phyloP scores from a whole-genome alignment of 2,329 filamentous ascomycete genomes.

The Penicillium brasilianum region DNA sequence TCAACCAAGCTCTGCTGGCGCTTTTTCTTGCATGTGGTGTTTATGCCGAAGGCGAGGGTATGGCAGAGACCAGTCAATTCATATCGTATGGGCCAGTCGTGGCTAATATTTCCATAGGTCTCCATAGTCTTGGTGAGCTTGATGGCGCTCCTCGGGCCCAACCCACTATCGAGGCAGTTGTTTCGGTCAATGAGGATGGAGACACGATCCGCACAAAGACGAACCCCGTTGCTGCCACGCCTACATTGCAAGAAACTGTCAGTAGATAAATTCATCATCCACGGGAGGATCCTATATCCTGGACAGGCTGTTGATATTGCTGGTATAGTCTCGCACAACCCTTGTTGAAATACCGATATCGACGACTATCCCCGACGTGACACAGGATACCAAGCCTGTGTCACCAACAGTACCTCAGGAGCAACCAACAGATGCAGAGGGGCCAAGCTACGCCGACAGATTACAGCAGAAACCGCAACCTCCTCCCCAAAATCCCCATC shows the following conservation, averaged over 20 bases:
- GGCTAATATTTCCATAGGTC: slow-evolving; percentile 12
- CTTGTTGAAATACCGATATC: not conserved
- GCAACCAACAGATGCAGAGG: not conserved
- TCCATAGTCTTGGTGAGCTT: slow-evolving; percentile 33
- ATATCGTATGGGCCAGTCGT: slow-evolving; percentile 20
- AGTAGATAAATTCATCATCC: slow-evolving; percentile 11
- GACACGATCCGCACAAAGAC: slow-evolving; percentile 51
- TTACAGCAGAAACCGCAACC: not conserved
- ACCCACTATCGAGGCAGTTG: slow-evolving; percentile 57
- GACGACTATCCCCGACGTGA: slow-evolving; percentile 3
- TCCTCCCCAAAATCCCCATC: slow-evolving; percentile 10
- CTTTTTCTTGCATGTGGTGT: slow-evolving; percentile 23
- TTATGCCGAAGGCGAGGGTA: slow-evolving; percentile 34
- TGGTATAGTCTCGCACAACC: slow-evolving; percentile 5
- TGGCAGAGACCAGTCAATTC: slow-evolving; percentile 3
- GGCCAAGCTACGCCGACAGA: not conserved
- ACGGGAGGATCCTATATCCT: not conserved
- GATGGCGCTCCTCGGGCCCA: slow-evolving; percentile 42
- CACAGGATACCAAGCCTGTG: not conserved
- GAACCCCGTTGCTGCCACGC: slow-evolving; percentile 32
- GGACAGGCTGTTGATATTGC: slow-evolving; percentile 2
- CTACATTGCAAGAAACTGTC: slow-evolving; percentile 21
- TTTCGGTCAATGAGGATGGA: slow-evolving; percentile 66
- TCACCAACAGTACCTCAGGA: not conserved
- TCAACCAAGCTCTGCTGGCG: slow-evolving; percentile 20